Percentiles rank a stretch among this genome's conserved stretches.
These are phyloP conservation scores for Yamadazyma friedrichii DNA, from an alignment of 1,139 yeast species.

Conservation along the genomic window DNA sequence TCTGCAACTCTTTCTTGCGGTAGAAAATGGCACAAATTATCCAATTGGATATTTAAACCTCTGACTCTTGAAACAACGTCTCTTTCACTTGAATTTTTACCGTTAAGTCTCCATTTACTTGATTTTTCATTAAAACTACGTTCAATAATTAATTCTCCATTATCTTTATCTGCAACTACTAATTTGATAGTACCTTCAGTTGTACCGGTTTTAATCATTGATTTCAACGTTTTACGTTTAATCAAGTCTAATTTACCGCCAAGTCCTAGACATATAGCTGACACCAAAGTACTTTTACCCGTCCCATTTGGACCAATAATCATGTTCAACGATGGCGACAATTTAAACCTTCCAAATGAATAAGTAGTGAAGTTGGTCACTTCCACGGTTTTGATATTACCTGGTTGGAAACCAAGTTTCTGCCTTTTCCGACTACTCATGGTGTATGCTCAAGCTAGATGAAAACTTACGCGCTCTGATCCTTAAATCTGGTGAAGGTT, in stretches of 20 bases:
- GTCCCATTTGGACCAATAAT: conserved; percentile 97
- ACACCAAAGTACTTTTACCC: conserved; percentile 91
- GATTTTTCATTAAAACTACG: conserved; percentile 41
- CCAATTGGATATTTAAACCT: conserved; percentile 73
- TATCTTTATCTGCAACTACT: conserved; percentile 50
- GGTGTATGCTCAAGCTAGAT: background rate
- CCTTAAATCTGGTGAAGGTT: too few species aligned
- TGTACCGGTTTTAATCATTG: conserved; percentile 78
- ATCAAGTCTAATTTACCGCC: conserved; percentile 78
- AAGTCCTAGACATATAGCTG: conserved; percentile 89
- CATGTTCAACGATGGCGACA: conserved; percentile 87
- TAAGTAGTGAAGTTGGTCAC: conserved; percentile 84
- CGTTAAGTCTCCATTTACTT: conserved; percentile 64
- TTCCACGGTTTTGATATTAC: conserved; percentile 65
- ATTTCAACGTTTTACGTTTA: conserved; percentile 73
- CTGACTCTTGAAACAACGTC: conserved; percentile 47
- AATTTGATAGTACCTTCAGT: conserved; percentile 58
- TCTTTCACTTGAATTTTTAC: conserved; percentile 37
- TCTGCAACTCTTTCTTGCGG: conserved; percentile 96
- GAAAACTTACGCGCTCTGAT: too few species aligned
- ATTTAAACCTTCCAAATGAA: conserved; percentile 67
- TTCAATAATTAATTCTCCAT: conserved; percentile 32
- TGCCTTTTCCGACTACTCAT: conserved; percentile 1
- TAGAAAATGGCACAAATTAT: conserved; percentile 88
- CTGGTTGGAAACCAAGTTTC: conserved; percentile 40